Percentiles rank a stretch among this genome's conserved stretches.
Conservation (phyloP, 371 early-diverging fungal genomes). For the Rhizopus stolonifer region DNA sequence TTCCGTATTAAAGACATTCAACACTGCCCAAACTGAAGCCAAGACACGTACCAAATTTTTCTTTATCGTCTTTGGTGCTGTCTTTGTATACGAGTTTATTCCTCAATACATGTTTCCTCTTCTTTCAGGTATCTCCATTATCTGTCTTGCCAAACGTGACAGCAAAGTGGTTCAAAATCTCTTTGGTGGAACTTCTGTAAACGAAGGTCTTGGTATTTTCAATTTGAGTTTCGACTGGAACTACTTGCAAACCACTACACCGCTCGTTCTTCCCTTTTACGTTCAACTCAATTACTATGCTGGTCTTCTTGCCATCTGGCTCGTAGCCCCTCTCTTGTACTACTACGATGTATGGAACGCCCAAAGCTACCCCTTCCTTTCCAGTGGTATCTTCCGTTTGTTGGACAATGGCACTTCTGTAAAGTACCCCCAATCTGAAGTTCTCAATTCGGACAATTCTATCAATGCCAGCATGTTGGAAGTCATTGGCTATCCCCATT, state of each 20-base stretch:
- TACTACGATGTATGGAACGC: conserved; percentile 49
- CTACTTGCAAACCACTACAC: conserved; percentile 47
- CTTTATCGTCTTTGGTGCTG: conserved; percentile 39
- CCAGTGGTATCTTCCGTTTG: conserved; percentile 35
- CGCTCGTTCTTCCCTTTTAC: conserved; percentile 71
- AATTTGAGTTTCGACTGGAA: conserved; percentile 56
- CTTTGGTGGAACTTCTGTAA: conserved; percentile 46
- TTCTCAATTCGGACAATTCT: conserved; percentile 39
- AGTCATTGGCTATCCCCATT: conserved; percentile 39
- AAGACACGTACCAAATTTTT: conserved; percentile 61
- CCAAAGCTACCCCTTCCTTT: conserved; percentile 43
- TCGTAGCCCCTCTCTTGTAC: conserved; percentile 37
- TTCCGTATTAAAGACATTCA: conserved; percentile 75
- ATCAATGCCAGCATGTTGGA: conserved; percentile 35
- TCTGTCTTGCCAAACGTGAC: conserved; percentile 38
- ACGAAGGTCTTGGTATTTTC: conserved; percentile 53
- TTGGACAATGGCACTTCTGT: conserved; percentile 24
- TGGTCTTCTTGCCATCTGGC: conserved; percentile 38
- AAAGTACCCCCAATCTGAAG: conserved; percentile 39
- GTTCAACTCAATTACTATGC: conserved; percentile 40
- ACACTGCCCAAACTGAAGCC: conserved; percentile 55
- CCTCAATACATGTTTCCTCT: conserved; percentile 50
- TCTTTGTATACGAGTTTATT: conserved; percentile 47
- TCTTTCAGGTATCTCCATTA: conserved; percentile 51
- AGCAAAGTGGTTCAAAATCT: conserved; percentile 52